Base-by-base conservation (phyloP, 2,329 filamentous ascomycete species). In the Curvularia lunata region DNA sequence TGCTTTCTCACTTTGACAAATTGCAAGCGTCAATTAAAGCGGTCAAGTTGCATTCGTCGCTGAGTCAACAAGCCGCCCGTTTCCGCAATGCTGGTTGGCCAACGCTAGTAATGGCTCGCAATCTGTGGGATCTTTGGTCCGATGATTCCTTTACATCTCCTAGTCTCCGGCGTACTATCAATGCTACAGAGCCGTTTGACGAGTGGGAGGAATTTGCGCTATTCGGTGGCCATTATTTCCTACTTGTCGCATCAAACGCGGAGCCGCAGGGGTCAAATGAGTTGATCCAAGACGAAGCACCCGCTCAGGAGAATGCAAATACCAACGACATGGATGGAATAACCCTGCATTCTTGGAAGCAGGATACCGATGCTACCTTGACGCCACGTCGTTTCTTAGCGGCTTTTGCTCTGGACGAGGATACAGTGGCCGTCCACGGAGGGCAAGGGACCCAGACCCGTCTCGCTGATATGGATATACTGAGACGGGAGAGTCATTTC, bases 181-280 rank as follows among this genome's bases (percentile, higher is more conserved):
- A 97, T 66, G 71, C 79, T 0, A 77, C 92, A 16, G 94, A 97
- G 70, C 87, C 89, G 0, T 97, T 98, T 71, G 94, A 98, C 74
- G 93, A 97, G 77, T 97, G 92, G 92, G 94, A 98, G 76, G 94
- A 97, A 69, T 92, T 97, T 71, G 88, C 90, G 2, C 80, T 97
- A 0, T 97, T 96, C 74, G 87, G 86, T 2, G 87, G 88, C 32
- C 93, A 97, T 76, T 96, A 97, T 75, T 90, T 93, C 66, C 78
- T 97, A 42, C 81, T 96, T 8, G 81, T 86, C 19, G 91, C 91
- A 13, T 83, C 79, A 41, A 86, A 78, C 67, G 62, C 59, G 53
- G 61, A 63, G 51, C 46, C 56, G 54, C 38, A 46, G 59, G 34
- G 45, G 30, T 49, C 63, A 43, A 59, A 52, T 50, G 58, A 62